These are phyloP conservation scores for Ophiobolus disseminans DNA, from an alignment of 2,329 filamentous ascomycete species.

Conservation along the genomic window DNA sequence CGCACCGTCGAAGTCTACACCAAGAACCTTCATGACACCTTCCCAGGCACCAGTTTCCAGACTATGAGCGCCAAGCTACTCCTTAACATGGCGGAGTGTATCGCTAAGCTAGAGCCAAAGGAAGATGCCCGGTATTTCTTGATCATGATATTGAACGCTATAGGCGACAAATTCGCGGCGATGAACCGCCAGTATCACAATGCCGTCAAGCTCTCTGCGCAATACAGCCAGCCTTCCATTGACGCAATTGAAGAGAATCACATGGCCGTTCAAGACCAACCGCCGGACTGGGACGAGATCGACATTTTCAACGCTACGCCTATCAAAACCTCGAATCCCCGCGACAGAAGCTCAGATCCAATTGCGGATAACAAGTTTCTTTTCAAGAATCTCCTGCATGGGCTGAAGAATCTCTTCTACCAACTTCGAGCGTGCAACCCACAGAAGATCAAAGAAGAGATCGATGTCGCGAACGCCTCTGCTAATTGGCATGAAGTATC, in stretches of 20 bases:
- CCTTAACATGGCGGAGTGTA: constrained; percentile 97
- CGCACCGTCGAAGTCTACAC: constrained; percentile 98
- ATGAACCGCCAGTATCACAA: constrained; percentile 98
- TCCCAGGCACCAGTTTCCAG: constrained; percentile 97
- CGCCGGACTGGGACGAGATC: constrained; percentile 95
- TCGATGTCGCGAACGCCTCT: constrained; percentile 80
- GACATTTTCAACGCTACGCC: constrained; percentile 97
- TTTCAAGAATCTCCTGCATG: constrained; percentile 95
- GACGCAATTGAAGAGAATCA: constrained; percentile 77
- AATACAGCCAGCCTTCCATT: constrained; percentile 70
- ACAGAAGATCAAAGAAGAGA: constrained; percentile 58
- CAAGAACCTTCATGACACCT: constrained; percentile 91
- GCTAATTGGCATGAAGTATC: constrained; percentile 94
- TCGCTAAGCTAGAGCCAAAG: constrained; percentile 92
- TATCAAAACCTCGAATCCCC: constrained; percentile 91
- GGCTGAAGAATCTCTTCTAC: constrained; percentile 95
- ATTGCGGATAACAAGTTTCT: constrained; percentile 97
- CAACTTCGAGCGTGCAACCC: constrained; percentile 91
- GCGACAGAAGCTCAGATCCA: constrained; percentile 86
- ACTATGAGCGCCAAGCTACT: constrained; percentile 99
- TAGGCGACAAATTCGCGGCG: constrained; percentile 95
- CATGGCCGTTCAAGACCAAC: constrained; percentile 78
- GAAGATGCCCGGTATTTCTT: constrained; percentile 92
- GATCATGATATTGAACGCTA: constrained; percentile 96
- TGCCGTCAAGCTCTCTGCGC: constrained; percentile 87